A percentile compares a stretch with the other conserved stretches of the same genome.
Evolutionary conservation across 768 basidiomycete genomes (phyloP).

Genomic region (Tylopilus rubrobrunneus): DNA sequence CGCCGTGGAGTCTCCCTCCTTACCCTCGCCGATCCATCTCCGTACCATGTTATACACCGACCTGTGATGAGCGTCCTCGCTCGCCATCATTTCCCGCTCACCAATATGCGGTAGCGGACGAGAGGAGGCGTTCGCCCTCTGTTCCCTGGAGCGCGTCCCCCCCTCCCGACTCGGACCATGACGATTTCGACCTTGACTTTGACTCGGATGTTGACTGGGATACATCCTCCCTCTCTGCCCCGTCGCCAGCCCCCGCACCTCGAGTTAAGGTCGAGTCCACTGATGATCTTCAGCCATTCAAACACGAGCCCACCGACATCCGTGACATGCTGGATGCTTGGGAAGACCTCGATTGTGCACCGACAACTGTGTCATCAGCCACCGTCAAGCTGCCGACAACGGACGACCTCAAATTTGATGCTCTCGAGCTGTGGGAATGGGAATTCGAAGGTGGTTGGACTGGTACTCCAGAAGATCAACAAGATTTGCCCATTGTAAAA

Average conservation of each 20-base stretch:
- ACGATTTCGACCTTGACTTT: slow-evolving; percentile 46
- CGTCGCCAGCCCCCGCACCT: slow-evolving; percentile 19
- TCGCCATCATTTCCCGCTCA: slow-evolving; percentile 25
- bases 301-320: slow-evolving; percentile 60
- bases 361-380: slow-evolving; percentile 25
- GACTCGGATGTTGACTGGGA: slow-evolving; percentile 62
- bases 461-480: slow-evolving; percentile 11
- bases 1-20: slow-evolving; percentile 49
- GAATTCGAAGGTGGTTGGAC: slow-evolving; percentile 31
- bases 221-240: slow-evolving; percentile 37
- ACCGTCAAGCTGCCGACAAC: slow-evolving; percentile 29
- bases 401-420: slow-evolving; percentile 42
- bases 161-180: slow-evolving; percentile 59
- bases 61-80: slow-evolving; percentile 34
- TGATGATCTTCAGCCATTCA: slow-evolving; percentile 37
- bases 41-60: slow-evolving; percentile 53
- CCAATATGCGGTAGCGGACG: slow-evolving; percentile 16
- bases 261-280: slow-evolving; percentile 19
- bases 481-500: slow-evolving; percentile 26
- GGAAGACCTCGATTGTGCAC: slow-evolving; percentile 54
- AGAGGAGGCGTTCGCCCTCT: slow-evolving; percentile 55
- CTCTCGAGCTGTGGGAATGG: slow-evolving; percentile 37
- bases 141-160: slow-evolving; percentile 59
- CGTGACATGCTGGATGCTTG: slow-evolving; percentile 65
- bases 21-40: slow-evolving; percentile 57